Percentiles rank a stretch among this genome's conserved stretches.
These are phyloP conservation scores for Coemansia sp. DNA, from an alignment of 192 early-diverging fungal species.

Conservation along the genomic window DNA sequence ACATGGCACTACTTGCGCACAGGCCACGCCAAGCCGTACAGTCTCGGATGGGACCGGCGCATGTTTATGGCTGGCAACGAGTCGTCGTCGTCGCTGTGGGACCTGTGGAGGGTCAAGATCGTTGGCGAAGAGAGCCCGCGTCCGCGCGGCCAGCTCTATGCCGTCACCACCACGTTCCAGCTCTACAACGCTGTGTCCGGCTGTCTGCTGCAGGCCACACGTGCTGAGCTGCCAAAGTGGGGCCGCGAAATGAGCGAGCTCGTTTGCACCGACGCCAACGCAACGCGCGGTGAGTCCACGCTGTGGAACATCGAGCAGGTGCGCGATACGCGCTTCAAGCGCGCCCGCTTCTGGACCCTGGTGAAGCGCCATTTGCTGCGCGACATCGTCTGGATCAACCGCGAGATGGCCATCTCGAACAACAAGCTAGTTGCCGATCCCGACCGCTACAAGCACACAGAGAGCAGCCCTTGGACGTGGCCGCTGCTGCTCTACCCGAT, in stretches of 20 bases:
- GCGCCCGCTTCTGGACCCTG: conserved; percentile 10
- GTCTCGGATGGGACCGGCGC: conserved; percentile 22
- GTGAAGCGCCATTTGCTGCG: conserved; percentile 17
- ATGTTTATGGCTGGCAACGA: conserved; percentile 29
- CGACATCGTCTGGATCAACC: conserved; percentile 64
- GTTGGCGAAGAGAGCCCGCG: conserved; percentile 46
- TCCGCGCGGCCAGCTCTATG: conserved; percentile 43
- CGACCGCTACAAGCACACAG: conserved; percentile 64
- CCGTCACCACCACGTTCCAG: conserved; percentile 62
- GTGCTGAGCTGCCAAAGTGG: conserved; percentile 77
- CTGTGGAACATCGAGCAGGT: conserved; percentile 55
- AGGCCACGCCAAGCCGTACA: neutral
- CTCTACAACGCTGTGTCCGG: conserved; percentile 71
- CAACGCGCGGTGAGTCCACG: conserved; percentile 39
- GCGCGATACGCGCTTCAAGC: conserved; percentile 27
- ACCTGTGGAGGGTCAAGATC: conserved; percentile 59
- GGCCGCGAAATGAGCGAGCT: conserved; percentile 81
- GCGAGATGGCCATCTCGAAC: conserved; percentile 74
- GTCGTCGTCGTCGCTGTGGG: conserved; percentile 28
- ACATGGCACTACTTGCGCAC: conserved; percentile 56
- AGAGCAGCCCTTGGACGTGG: conserved; percentile 64
- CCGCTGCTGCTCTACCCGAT: conserved; percentile 62
- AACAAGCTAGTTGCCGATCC: conserved; percentile 68
- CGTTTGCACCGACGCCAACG: conserved; percentile 80
- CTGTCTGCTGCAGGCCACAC: conserved; percentile 75